Base-by-base conservation (phyloP, 345 rosid genomes). In the Durio zibethinus region DNA sequence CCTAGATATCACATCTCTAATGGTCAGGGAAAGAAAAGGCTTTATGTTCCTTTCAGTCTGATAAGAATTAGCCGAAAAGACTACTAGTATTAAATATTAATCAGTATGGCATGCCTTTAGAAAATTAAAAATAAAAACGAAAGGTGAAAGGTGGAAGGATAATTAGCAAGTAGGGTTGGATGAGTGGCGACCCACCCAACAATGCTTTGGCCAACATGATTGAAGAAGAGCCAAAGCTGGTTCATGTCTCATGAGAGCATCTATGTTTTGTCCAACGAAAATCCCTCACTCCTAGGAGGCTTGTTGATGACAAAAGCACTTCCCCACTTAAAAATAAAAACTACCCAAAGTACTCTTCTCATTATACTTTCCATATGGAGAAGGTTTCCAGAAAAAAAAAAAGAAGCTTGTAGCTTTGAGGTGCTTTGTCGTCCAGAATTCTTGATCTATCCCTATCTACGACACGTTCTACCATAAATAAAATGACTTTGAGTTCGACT, bases 301-400 rank as follows among this genome's bases (percentile, higher is more conserved):
- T 85, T 78, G 75, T 76, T 56, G 42, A 61, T 76, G 31, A 82
- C 87, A 82, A 85, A 82, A 84, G 84, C 67, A 72, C 52, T 60
- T 76, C 23, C 45, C 54, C 70, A 76, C 66, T 78, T 78, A 68
- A 52, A 47, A 48, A 63, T 73, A 77, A 36, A 36, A 64, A 12
- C 33, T 10, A 43, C 20, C 62, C 15, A 75, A 82, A 76, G 82
- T 27, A 54, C 16, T 68, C 31, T 64, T 27, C 67, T 72, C 76
- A 74, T 74, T 64, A 65, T 48, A 77, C 72, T 80, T 63, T 74
- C 38, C 42, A 33, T n/a, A n/a, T 64, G 15, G 20, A 45, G 50
- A 33, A 53, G 9, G 35, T 5, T 29, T 18, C 3, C 56, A 18
- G 21, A 4, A 16, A 50, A 16, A 18, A 16, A n/a, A n/a, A 7